Evolutionary conservation across 2,329 filamentous ascomycete species (phyloP).

Genomic region (Fusarium incarnatum): DNA sequence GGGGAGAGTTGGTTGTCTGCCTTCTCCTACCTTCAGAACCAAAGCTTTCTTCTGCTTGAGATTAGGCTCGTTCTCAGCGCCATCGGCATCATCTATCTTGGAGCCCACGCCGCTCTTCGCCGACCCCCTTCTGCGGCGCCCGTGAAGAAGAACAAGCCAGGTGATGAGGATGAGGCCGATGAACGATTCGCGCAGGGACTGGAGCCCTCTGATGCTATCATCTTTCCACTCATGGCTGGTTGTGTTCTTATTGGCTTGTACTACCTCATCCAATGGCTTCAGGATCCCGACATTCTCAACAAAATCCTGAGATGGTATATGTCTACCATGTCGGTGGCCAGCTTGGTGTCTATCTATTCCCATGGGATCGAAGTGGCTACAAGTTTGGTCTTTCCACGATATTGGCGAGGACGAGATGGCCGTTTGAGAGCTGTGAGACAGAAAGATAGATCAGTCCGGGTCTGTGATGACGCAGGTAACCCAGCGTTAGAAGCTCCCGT

Average conservation of each 20-base stretch:
- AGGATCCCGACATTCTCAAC: constrained; percentile 84
- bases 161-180: constrained; percentile 61
- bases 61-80: constrained; percentile 70
- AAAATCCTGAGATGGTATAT: constrained; percentile 87
- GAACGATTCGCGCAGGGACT: constrained; percentile 64
- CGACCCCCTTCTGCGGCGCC: constrained; percentile 83
- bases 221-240: constrained; percentile 85
- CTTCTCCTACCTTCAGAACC: constrained; percentile 50
- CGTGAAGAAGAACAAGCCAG: constrained; percentile 59
- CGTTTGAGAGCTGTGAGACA: constrained; percentile 60
- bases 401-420: constrained; percentile 66
- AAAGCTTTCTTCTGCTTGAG: constrained; percentile 60
- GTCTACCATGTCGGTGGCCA: constrained; percentile 81
- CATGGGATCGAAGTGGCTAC: constrained; percentile 74
- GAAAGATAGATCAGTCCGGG: constrained; percentile 53
- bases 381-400: constrained; percentile 78
- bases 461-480: constrained; percentile 52
- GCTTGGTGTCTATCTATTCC: constrained; percentile 78
- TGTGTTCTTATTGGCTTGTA: constrained; percentile 80
- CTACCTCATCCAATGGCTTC: constrained; percentile 87
- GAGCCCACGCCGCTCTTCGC: constrained; percentile 85
- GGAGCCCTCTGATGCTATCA: constrained; percentile 79
- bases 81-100: constrained; percentile 84
- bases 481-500: constrained; percentile 40
- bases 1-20: constrained; percentile 42